A percentile compares a stretch with the other conserved stretches of the same genome.
phyloP scores from a whole-genome alignment of 164 flowering plant genomes.

The Chloranthus sessilifolius region DNA sequence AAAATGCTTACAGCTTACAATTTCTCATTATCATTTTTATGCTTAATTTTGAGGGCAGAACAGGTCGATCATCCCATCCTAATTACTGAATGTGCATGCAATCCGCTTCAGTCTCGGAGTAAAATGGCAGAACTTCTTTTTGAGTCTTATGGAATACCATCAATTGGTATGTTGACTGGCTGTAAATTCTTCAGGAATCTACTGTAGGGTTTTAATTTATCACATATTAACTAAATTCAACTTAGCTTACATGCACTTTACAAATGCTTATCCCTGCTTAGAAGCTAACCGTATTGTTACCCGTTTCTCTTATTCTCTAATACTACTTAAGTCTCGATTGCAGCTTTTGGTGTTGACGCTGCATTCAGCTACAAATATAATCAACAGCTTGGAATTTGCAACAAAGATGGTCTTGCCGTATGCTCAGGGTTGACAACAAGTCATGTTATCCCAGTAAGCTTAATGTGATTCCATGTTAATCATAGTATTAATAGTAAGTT shows the following conservation, averaged over 20 bases:
- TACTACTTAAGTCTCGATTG: constrained; percentile 4
- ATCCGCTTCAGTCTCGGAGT: constrained; percentile 91
- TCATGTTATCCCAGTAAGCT: constrained; percentile 80
- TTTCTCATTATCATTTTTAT: constrained; percentile 14
- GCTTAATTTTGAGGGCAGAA: constrained; percentile 46
- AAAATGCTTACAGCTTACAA: too few relatives aligned
- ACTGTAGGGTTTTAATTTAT: too few relatives aligned
- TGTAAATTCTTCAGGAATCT: too few relatives aligned
- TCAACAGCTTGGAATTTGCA: constrained; percentile 71
- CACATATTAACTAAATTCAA: too few relatives aligned
- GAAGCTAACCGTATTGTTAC: too few relatives aligned
- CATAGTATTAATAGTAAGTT: too few relatives aligned
- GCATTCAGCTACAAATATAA: constrained; percentile 95
- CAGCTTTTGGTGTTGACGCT: constrained; percentile 98
- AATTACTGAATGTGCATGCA: constrained; percentile 92
- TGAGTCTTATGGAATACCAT: constrained; percentile 95
- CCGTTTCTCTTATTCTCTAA: background rate
- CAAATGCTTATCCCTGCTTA: too few relatives aligned
- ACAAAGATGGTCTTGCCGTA: constrained; percentile 78
- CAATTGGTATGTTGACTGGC: constrained; percentile 80
- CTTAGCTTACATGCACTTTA: background rate
- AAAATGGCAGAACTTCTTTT: constrained; percentile 99
- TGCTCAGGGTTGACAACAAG: constrained; percentile 79
- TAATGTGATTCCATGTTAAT: background rate
- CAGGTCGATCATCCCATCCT: constrained; percentile 96